These are phyloP conservation scores for Trametes maxima DNA, from an alignment of 768 basidiomycete species.

Conservation along the genomic window DNA sequence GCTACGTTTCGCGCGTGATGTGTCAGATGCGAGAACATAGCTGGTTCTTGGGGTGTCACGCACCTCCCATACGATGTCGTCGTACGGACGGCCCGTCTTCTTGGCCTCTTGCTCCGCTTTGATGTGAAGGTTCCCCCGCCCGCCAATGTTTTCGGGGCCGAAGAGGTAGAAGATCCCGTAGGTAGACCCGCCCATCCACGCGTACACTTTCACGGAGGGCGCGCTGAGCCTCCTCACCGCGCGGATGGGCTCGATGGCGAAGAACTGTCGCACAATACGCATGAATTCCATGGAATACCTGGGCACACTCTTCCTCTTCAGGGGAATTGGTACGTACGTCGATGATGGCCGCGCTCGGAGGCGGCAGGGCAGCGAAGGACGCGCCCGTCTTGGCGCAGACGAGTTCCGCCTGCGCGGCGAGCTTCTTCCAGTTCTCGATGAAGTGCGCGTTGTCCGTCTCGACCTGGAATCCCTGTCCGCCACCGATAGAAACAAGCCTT, in stretches of 20 bases:
- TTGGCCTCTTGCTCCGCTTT: constrained; percentile 10
- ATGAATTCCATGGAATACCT: no score
- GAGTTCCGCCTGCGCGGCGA: constrained; percentile 6
- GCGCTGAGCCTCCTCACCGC: constrained; percentile 10
- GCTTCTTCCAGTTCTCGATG: constrained; percentile 6
- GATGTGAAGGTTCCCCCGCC: constrained; percentile 6
- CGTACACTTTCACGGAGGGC: constrained; percentile 17
- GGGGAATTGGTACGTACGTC: constrained; percentile 15
- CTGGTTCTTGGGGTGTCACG: background rate
- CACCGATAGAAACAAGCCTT: constrained; percentile 15
- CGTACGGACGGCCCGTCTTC: constrained; percentile 1
- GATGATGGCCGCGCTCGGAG: constrained; percentile 16
- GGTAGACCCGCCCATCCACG: constrained; percentile 11
- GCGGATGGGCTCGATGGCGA: constrained; percentile 1
- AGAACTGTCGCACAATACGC: constrained; percentile 9
- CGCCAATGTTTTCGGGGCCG: constrained; percentile 19
- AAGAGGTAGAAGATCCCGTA: constrained; percentile 8
- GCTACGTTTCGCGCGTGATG: background rate
- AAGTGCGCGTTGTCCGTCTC: constrained; percentile 2
- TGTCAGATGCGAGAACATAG: background rate
- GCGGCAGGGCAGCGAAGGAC: background rate
- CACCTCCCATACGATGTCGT: constrained; percentile 8
- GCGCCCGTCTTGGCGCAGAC: constrained; percentile 13
- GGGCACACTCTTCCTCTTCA: background rate
- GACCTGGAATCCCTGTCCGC: background rate